Base-by-base conservation (phyloP, 1,284 basidiomycete species). In the Pseudozyma hubeiensis region DNA sequence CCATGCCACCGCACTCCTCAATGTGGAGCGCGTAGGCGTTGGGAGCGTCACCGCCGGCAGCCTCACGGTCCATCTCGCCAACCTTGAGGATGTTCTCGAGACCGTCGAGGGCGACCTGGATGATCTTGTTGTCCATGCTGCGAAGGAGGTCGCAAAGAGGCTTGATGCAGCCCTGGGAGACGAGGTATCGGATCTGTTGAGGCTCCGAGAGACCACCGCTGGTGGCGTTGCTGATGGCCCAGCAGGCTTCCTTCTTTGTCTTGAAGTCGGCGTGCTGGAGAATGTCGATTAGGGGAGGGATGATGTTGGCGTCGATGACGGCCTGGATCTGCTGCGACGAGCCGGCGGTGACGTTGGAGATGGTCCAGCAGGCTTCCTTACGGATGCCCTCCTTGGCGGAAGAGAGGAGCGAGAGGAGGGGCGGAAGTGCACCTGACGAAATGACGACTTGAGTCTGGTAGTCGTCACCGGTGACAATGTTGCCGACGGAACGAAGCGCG, bases 121-220 rank as follows among this genome's bases (percentile, higher is more conserved):
- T 99, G 82, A 99, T 97, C 88, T 99, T 99, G 90, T 99, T 99
- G 87, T 99, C 97, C 93, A 98, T 95, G 87, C 94, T 95, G 47
- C 90, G 91, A 58, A 99, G 88, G 46, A 99, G 87, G 83, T 99
- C 96, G 84, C 97, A 99, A 55, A 99, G 88, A 24, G 97, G 97
- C 87, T 97, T 97, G 87, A 99, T 97, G 88, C 95, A 97, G 46
- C 97, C 97, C 85, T 99, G 96, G 31, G 90, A 89, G 68, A 99
- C 97, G 62, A 99, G 92, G 86, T 99, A 99, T 58, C 97, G 93
- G 81, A 99, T 99, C 86, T 99, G 97, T 49, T 91, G 88, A 50
- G 97, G 97, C 85, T 99, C 94, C 81, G 97, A 94, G 30, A 99
- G 89, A 77, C 95, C 97, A 70, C 97, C 97, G 48, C 94, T 97